Base-by-base conservation (phyloP, 495 filamentous ascomycete genomes). In the Elaphomyces granulatus region DNA sequence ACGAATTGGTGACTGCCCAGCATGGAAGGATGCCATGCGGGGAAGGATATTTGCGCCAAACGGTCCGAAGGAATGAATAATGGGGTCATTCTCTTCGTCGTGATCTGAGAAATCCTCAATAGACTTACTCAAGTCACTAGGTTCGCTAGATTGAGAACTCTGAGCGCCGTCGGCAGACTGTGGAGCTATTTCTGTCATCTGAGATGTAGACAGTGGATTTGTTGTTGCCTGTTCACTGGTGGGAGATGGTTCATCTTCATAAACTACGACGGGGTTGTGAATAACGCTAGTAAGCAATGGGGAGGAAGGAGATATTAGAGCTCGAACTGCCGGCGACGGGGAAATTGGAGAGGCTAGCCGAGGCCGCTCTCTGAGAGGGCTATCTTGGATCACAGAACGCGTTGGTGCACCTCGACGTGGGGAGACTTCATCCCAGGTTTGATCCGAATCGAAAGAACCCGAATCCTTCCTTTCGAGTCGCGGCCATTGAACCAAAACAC, bases 51-150 rank as follows among this genome's bases (percentile, higher is more conserved):
- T 84, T 35, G 81, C 80, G 26, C 85, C 84, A 50, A 78, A 88
- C 1, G 86, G 83, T 40, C 85, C 86, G 47, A 94, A 94, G 0
- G 87, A 90, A 53, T 83, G 82, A 6, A 93, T 63, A 41, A 93
- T 78, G 2, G 86, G 87, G 43, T 94, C 87, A 43, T 94, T 94
- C 55, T 94, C 87, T 61, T 93, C 87, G 53, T 94, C 76, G 20
- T 77, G 75, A 34, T 93, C 82, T 31, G 81, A 82, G 33, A 83
- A 74, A 6, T 76, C 71, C 19, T 78, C 70, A 10, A 20, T 33
- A 12, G 63, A 63, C 34, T 70, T 65, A 46, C 60, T 51, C 23
- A 69, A 61, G 21, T 80, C 78, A 51, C 76, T 80, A 2, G 75
- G 55, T 31, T 77, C 76, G 48, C 73, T 79, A 0, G 64, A 71